Conservation (phyloP, 2,329 filamentous ascomycete species). For the Exophiala calicioides region DNA sequence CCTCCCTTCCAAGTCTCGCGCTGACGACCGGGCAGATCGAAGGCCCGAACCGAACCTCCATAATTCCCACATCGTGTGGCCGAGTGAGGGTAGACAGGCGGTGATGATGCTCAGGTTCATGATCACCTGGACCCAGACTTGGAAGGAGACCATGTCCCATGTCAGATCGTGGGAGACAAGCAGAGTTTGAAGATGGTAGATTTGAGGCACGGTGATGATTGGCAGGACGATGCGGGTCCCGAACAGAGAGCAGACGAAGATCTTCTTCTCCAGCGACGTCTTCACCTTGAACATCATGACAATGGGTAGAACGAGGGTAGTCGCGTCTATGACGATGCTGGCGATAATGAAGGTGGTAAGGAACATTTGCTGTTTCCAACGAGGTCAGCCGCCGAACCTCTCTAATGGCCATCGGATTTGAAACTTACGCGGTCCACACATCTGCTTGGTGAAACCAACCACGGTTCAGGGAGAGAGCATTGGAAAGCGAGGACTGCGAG, state of each 20-base stretch:
- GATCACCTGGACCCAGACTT: conserved; percentile 25
- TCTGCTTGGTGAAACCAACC: conserved; percentile 11
- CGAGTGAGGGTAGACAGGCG: conserved; percentile 24
- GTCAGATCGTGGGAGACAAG: conserved; percentile 18
- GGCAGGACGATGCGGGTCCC: conserved; percentile 18
- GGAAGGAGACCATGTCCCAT: conserved; percentile 22
- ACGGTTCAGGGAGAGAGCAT: conserved; percentile 21
- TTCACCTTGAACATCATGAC: conserved; percentile 20
- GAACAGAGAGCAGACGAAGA: conserved; percentile 18
- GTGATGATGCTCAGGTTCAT: conserved; percentile 26
- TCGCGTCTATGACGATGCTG: conserved; percentile 16
- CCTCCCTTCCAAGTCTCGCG: background rate
- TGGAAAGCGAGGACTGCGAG: conserved; percentile 16
- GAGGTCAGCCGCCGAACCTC: no score
- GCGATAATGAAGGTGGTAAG: conserved; percentile 8
- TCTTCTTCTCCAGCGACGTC: conserved; percentile 19
- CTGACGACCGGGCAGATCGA: background rate
- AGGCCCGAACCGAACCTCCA: conserved; percentile 14
- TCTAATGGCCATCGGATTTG: background rate
- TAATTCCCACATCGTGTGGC: conserved; percentile 21
- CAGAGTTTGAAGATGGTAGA: conserved; percentile 10
- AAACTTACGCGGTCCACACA: conserved; percentile 20
- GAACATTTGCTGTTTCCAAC: conserved; percentile 14
- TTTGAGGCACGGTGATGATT: conserved; percentile 13
- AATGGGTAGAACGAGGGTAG: conserved; percentile 17